These are phyloP conservation scores for Monosporascus sp. DNA, from an alignment of 2,329 filamentous ascomycete genomes.

Conservation along the genomic window DNA sequence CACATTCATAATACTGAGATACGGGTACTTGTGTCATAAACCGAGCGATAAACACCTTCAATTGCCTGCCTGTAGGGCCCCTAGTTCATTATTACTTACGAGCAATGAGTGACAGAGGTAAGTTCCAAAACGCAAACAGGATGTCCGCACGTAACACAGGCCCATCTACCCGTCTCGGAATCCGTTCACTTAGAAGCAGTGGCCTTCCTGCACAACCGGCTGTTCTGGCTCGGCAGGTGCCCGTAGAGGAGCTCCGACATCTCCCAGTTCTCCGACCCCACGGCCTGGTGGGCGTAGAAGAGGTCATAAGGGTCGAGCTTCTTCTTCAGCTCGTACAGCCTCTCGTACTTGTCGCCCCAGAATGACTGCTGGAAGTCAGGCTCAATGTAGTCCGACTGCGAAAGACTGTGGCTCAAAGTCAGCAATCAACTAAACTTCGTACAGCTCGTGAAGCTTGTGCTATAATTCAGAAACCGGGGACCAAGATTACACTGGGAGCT, in stretches of 20 bases:
- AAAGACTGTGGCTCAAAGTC: constrained; percentile 3
- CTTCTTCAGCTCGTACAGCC: constrained; percentile 30
- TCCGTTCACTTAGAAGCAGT: constrained; percentile 1
- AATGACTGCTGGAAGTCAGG: constrained; percentile 31
- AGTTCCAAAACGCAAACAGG: too few species aligned
- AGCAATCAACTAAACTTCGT: neutral
- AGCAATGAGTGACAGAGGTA: too few species aligned
- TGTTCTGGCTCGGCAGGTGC: constrained; percentile 21
- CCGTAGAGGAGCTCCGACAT: constrained; percentile 22
- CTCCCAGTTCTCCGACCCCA: constrained; percentile 34
- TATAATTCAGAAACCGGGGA: neutral
- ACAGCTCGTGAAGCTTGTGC: neutral
- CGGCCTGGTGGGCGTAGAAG: constrained; percentile 31
- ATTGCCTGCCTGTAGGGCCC: too few species aligned
- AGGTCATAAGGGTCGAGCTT: constrained; percentile 29
- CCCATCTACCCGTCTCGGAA: neutral
- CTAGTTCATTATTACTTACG: too few species aligned
- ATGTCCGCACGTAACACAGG: too few species aligned
- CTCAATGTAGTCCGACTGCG: constrained; percentile 32
- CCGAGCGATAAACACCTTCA: too few species aligned
- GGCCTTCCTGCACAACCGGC: constrained; percentile 18
- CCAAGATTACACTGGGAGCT: neutral
- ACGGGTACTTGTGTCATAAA: too few species aligned
- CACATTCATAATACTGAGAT: too few species aligned
- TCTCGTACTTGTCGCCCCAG: constrained; percentile 30